Percentiles rank a stretch among this genome's conserved stretches.
Evolutionary conservation across 2,329 filamentous ascomycete species (phyloP).

Genomic region (Aulographum hederae): DNA sequence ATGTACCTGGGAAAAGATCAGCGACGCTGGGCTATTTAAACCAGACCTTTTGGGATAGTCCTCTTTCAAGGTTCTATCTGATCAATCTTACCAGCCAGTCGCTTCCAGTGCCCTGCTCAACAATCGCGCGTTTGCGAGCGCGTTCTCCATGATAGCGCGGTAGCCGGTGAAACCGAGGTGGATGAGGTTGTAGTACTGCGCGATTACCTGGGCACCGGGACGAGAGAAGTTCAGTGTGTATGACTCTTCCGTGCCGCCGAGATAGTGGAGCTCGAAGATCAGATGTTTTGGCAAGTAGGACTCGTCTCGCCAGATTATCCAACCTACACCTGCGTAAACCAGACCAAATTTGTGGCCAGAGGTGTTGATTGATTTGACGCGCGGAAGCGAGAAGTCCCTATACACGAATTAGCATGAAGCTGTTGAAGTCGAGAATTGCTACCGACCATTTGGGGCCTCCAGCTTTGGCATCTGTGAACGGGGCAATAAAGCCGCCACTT

Average conservation of each 20-base stretch:
- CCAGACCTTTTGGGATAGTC: slow-evolving; percentile 9
- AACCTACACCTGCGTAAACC: slow-evolving; percentile 50
- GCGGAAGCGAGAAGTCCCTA: slow-evolving; percentile 40
- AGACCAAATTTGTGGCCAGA: slow-evolving; percentile 46
- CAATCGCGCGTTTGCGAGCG: slow-evolving; percentile 43
- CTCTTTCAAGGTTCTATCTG: no score
- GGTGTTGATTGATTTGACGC: slow-evolving; percentile 48
- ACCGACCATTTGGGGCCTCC: slow-evolving; percentile 38
- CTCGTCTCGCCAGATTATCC: slow-evolving; percentile 52
- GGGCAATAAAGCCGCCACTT: slow-evolving; percentile 42
- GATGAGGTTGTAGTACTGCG: slow-evolving; percentile 56
- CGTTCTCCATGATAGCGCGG: slow-evolving; percentile 46
- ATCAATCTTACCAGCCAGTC: slow-evolving; percentile 47
- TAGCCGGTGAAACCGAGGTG: slow-evolving; percentile 52
- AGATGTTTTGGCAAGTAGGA: slow-evolving; percentile 46
- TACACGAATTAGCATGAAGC: no score
- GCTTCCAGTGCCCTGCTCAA: slow-evolving; percentile 45
- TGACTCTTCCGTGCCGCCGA: slow-evolving; percentile 52
- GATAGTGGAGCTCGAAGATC: slow-evolving; percentile 53
- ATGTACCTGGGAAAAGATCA: no score
- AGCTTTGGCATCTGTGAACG: slow-evolving; percentile 37
- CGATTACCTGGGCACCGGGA: slow-evolving; percentile 50
- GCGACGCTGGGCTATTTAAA: neutral
- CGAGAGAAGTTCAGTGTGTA: slow-evolving; percentile 59
- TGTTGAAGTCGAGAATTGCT: neutral